phyloP scores from a whole-genome alignment of 257 asterid genomes.

The Gynochthodes officinalis region DNA sequence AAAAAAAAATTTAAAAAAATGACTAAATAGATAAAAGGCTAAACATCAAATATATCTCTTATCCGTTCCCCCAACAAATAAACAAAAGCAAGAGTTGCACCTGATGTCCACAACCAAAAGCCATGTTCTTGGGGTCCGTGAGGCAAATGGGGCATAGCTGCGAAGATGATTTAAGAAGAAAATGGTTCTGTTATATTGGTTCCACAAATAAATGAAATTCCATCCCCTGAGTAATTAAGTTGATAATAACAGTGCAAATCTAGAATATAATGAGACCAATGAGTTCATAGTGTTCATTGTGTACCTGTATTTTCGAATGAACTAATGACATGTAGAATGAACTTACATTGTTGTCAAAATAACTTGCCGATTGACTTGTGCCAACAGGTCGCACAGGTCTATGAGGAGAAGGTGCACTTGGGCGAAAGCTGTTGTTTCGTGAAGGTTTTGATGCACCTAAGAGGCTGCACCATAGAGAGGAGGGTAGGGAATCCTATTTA shows the following conservation, averaged over 20 bases:
- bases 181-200: background rate
- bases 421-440: conserved; percentile 44
- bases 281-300: background rate
- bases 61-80: conserved; percentile 1
- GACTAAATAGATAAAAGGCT: too few species aligned
- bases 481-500: conserved; percentile 70
- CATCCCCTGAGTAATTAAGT: background rate
- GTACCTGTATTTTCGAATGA: background rate
- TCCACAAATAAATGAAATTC: background rate
- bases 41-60: background rate
- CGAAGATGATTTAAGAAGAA: conserved; percentile 9
- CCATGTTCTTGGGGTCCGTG: conserved; percentile 70
- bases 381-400: conserved; percentile 26
- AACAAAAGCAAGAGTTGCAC: conserved; percentile 28
- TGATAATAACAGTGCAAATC: background rate
- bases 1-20: too few species aligned
- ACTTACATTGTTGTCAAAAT: conserved; percentile 67
- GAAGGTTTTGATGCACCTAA: conserved; percentile 52
- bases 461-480: conserved; percentile 68
- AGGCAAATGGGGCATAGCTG: conserved; percentile 96
- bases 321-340: background rate
- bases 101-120: conserved; percentile 99
- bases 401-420: conserved; percentile 65
- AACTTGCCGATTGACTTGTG: conserved; percentile 42
- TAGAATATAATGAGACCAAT: background rate